Evolutionary conservation across 495 filamentous ascomycete species (phyloP), one percentile per base, ranked within the genome.

Genomic region (Penicillium canariense): DNA sequence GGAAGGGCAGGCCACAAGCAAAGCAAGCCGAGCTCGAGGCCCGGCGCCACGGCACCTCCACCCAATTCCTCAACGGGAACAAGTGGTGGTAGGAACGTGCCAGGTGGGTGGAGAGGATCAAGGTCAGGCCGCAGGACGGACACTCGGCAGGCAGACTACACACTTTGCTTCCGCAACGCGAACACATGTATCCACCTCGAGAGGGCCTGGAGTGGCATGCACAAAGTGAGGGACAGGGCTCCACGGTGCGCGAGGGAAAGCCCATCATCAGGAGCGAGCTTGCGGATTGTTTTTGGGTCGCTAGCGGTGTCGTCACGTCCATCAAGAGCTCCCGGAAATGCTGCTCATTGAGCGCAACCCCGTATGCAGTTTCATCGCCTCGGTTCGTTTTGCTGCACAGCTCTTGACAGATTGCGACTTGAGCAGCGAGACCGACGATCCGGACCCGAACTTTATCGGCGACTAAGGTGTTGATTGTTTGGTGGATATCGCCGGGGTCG

Each of bases 191-290:
- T 0, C 94, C 93, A n/a, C 91, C 91, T 28, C 86, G 80, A 10
- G 82, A 89, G 18, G 91, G 86, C 34, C 85, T 85, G 52, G 85
- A 86, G 73, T 99, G 95, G 61, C 94, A 98, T 26, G 92, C 91
- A 65, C 94, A 98, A 43, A 94, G 82, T n/a, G 83, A 84, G 46
- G 87, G 83, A 20, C 71, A 75, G 14, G 82, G 75, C 50, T 90
- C 89, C 45, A 91, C 83, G n/a, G 87, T 87, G 14, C 94, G 84
- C 40, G 87, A 92, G n/a, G 94, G 94, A 61, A 99, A 99, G 4
- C 94, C 95, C 95, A 97, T 97, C 88, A 91, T 95, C 12, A 99
- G 80, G 27, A 97, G 77, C 23, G 88, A 88, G 32, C 87, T 87
- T 40, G 84, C 80, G 54, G 78, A 82, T 61, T 86, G 82, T 63